Percentiles rank a stretch among this genome's conserved stretches.
phyloP scores from a whole-genome alignment of 352 stramenopile genomes.

The Globisporangium orthogonon region DNA sequence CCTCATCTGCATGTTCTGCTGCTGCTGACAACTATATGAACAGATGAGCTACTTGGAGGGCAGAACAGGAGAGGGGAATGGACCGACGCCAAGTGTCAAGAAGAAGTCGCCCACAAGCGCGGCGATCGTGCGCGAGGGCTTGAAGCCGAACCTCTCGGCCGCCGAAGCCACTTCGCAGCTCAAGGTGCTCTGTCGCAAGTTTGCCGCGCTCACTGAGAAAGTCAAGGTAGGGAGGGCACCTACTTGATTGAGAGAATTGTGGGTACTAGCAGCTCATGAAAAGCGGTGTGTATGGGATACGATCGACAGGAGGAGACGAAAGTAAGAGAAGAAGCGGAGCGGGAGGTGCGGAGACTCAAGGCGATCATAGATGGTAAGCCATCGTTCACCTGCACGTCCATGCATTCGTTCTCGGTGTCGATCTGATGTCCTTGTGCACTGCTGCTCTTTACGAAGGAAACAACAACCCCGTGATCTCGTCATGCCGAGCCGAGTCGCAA shows the following conservation, averaged over 20 bases:
- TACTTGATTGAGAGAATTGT: too few species aligned
- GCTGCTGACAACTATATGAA: neutral
- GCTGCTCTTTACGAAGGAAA: conserved; percentile 20
- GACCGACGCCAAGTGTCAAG: conserved; percentile 15
- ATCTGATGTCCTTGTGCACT: neutral
- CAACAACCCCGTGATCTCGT: conserved; percentile 38
- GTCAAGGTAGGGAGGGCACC: conserved; percentile 43
- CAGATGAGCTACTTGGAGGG: conserved; percentile 19
- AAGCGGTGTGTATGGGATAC: neutral
- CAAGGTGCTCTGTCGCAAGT: conserved; percentile 79
- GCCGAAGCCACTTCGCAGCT: conserved; percentile 69
- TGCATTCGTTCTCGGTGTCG: neutral
- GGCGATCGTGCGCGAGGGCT: conserved; percentile 39
- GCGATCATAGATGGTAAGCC: conserved; percentile 42
- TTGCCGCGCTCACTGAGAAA: conserved; percentile 77
- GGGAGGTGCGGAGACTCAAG: conserved; percentile 62
- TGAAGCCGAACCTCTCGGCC: conserved; percentile 54
- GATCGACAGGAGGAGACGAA: conserved; percentile 58
- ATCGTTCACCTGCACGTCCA: too few species aligned
- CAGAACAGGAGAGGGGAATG: conserved; percentile 1
- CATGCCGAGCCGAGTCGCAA: conserved; percentile 53
- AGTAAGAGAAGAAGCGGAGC: conserved; percentile 64
- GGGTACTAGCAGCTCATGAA: too few species aligned
- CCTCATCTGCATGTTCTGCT: neutral
- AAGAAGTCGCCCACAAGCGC: conserved; percentile 34